Base-by-base conservation (phyloP, 768 basidiomycete genomes). In the Phylloporus rhodoxanthus region DNA sequence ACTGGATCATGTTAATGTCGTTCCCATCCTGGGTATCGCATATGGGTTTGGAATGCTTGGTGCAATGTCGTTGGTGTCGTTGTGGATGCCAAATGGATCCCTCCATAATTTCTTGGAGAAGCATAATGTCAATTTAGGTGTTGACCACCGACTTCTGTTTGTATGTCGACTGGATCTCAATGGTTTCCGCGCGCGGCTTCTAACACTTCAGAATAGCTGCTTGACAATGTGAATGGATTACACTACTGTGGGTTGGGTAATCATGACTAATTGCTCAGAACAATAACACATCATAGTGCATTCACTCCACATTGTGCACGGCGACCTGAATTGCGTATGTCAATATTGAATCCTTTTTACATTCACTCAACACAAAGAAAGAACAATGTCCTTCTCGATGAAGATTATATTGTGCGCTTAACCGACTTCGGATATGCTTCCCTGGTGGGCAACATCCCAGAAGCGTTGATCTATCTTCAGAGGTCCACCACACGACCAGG, bases 401-500 rank as follows among this genome's bases (percentile, higher is more conserved):
- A 23, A n/a, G 34, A 55, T 6, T 54, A 67, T 20, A 68, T 65
- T 19, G 74, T 69, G 0, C 66, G 68, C 9, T 53, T 78, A 6
- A 67, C 69, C 28, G 76, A 77, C 47, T 78, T 78, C 39, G 76
- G 76, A 1, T 49, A 58, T 36, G 64, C 68, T 19, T 73, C 74
- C 0, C 9, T 59, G 11, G 33, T 50, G 8, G 57, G 51, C 2
- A 52, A 44, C 5, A 56, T 50, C 6, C 51, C 51, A 0, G 49
- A 56, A 33, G 45, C 32, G 2, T 14, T 41, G 19, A 2, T 5
- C 1, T 56, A 56, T 17, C 52, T 59, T 0, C 52, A 45, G 4
- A 36, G 33, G 47, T 61, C 44, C 60, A 75, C 45, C 57, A 60
- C 4, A 66, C 71, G 19, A 19, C 38, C 54, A 1, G 60, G 60